Base-by-base conservation (phyloP, 805 yeast genomes). In the Pichia manshurica region DNA sequence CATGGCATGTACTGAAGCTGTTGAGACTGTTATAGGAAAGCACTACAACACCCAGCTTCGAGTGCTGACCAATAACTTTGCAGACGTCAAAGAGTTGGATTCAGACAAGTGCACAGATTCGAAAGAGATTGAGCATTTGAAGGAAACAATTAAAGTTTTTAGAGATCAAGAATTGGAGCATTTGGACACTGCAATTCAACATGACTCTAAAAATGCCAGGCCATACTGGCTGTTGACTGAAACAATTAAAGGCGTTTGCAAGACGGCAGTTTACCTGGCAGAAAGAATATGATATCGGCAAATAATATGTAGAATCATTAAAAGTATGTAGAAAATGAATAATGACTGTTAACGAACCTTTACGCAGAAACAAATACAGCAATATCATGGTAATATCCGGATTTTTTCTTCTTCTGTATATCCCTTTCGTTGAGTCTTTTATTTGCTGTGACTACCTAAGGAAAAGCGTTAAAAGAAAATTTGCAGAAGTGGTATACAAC, bases 1-100 rank as follows among this genome's bases (percentile, higher is more conserved):
- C 2, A 93, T 93, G 99, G 98, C 99, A 1, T 93, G 99, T 64
- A 93, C 99, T 0, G 98, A 90, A 51, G 98, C 98, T 0, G 98
- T 93, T 2, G 99, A 93, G 66, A 93, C 99, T 0, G 98, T 93
- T 5, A 93, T 93, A 63, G 99, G 99, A 2, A 86, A 87, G 1
- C 99, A 93, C 63, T 93, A 93, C 67, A 93, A 93, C 62, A 82
- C 81, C 52, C 99, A 93, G 64, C 70, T 93, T 54, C 73, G 99
- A 45, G 79, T 81, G 36, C 70, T 93, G 47, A 75, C 78, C 65
- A 82, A 80, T 53, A 84, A 83, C 51, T 87, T 75, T 59, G 74
- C 78, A 16, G 70, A 78, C 25, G 62, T 69, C 16, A 65, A 65
- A 20, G 62, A 63, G 19, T 63, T 65, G 10, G 65, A 56, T 17